phyloP scores from a whole-genome alignment of 1,284 basidiomycete species.

The Sporisorium graminicola region DNA sequence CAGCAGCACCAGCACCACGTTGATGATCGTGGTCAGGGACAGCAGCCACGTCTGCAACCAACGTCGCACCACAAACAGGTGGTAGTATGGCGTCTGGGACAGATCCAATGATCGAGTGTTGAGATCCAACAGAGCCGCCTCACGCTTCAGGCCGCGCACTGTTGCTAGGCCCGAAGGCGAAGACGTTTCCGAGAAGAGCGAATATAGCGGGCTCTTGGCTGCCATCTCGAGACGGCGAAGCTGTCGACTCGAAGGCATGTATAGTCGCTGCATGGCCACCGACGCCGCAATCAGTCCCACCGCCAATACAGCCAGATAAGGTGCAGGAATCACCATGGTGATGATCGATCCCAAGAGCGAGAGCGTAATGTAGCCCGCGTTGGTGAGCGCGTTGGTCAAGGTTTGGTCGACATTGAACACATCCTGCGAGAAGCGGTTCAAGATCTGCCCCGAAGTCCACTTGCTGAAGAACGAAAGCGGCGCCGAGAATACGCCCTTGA shows the following conservation, averaged over 20 bases:
- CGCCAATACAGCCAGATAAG: constrained; percentile 34
- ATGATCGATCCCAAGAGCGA: constrained; percentile 21
- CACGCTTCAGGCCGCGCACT: constrained; percentile 48
- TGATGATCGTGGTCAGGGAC: constrained; percentile 43
- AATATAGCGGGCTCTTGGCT: constrained; percentile 53
- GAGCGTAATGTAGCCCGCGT: constrained; percentile 14
- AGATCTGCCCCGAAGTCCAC: constrained; percentile 49
- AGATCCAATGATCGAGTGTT: constrained; percentile 42
- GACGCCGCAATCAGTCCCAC: constrained; percentile 19
- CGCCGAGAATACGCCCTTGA: constrained; percentile 39
- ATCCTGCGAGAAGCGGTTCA: constrained; percentile 61
- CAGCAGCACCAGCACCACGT: constrained; percentile 48
- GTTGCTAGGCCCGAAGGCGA: constrained; percentile 51
- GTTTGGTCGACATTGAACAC: constrained; percentile 51
- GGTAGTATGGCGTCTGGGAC: constrained; percentile 53
- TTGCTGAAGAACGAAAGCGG: constrained; percentile 51
- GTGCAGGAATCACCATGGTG: constrained; percentile 52
- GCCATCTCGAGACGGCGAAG: constrained; percentile 57
- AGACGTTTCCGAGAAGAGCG: constrained; percentile 49
- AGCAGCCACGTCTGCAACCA: constrained; percentile 60
- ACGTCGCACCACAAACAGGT: constrained; percentile 49
- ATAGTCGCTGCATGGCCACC: constrained; percentile 43
- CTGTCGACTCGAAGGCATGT: constrained; percentile 55
- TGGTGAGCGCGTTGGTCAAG: constrained; percentile 28
- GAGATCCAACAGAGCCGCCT: constrained; percentile 36